These are phyloP conservation scores for Catunica adiposa DNA, from an alignment of 2,329 filamentous ascomycete species.

Conservation along the genomic window DNA sequence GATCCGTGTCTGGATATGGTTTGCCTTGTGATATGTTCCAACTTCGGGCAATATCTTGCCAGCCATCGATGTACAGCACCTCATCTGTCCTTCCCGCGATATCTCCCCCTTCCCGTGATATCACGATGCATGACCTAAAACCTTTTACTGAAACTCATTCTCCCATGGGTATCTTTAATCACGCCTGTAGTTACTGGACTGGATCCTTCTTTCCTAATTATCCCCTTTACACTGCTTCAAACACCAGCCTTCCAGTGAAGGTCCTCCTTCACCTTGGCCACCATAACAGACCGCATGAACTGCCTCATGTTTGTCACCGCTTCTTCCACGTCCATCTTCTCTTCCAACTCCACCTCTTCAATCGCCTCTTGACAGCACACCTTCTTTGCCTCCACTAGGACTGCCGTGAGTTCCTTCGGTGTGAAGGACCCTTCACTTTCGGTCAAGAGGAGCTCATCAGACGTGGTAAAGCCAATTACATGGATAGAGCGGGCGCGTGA, in stretches of 20 bases:
- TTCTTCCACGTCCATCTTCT: constrained; percentile 26
- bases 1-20: background rate
- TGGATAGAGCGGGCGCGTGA: constrained; percentile 55
- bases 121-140: background rate
- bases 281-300: constrained; percentile 46
- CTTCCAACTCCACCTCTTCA: constrained; percentile 25
- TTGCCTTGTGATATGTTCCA: background rate
- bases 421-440: constrained; percentile 73
- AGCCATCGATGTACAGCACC: too few species aligned
- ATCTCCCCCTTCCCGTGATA: background rate
- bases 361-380: constrained; percentile 40
- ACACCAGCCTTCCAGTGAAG: constrained; percentile 35
- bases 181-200: background rate
- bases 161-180: constrained; percentile 4
- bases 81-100: too few species aligned
- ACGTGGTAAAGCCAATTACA: constrained; percentile 66
- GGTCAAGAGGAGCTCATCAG: constrained; percentile 54
- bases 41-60: too few species aligned
- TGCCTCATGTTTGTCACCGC: constrained; percentile 35
- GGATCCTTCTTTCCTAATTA: constrained; percentile 3
- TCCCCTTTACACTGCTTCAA: background rate
- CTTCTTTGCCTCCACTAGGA: constrained; percentile 45
- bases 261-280: constrained; percentile 35
- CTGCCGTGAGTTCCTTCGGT: constrained; percentile 56
- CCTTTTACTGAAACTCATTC: background rate